Conservation (phyloP, 1,139 yeast genomes). For the Scheffersomyces insectosa region DNA sequence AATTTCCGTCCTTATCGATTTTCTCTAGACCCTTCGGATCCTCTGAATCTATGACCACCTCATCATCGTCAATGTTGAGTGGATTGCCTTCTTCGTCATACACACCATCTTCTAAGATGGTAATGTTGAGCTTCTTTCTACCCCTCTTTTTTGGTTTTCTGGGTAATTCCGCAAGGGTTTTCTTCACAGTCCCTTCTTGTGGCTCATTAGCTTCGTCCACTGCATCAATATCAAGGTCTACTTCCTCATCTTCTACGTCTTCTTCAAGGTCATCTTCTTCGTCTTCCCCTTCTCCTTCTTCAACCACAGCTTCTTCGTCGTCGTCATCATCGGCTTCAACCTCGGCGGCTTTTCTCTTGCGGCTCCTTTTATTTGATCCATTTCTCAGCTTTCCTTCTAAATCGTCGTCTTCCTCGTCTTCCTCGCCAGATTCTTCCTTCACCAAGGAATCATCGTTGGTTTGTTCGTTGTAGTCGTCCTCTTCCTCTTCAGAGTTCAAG, state of each 20-base stretch:
- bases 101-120: constrained; percentile 38
- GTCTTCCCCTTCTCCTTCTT: constrained; percentile 16
- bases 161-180: constrained; percentile 16
- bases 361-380: constrained; percentile 1
- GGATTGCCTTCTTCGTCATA: constrained; percentile 54
- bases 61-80: constrained; percentile 68
- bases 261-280: constrained; percentile 10
- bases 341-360: constrained; percentile 9
- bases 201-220: constrained; percentile 19
- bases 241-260: constrained; percentile 18
- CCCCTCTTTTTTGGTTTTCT: constrained; percentile 49
- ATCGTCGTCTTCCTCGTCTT: constrained; percentile 11
- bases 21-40: constrained; percentile 82
- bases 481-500: constrained; percentile 19
- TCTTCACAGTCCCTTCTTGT: constrained; percentile 10
- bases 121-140: constrained; percentile 44
- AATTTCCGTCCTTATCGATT: constrained; percentile 65
- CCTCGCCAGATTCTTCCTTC: not conserved
- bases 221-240: constrained; percentile 12
- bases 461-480: constrained; percentile 6
- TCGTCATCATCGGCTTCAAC: constrained; percentile 17
- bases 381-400: constrained; percentile 3
- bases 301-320: constrained; percentile 16
- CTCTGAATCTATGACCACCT: constrained; percentile 68
- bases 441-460: constrained; percentile 2